Evolutionary conservation across 805 yeast genomes (phyloP).

Genomic region (Spathaspora arborariae): DNA sequence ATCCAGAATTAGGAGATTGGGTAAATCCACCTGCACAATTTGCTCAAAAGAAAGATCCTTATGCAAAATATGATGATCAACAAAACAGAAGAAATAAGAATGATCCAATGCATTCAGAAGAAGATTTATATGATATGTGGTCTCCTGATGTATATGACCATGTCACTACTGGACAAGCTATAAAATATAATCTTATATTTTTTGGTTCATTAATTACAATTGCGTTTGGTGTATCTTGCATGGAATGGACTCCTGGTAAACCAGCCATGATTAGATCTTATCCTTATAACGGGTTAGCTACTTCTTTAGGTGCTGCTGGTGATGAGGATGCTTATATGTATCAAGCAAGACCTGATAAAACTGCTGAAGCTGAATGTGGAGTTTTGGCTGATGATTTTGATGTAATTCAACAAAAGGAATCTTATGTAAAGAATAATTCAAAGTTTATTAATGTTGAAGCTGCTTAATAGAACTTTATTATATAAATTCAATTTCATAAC

Average conservation of each 20-base stretch:
- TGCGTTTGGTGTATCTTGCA: constrained; percentile 40
- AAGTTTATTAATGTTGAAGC: constrained; percentile 30
- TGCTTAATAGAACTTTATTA: not conserved
- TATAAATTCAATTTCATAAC: not conserved
- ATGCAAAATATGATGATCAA: constrained; percentile 70
- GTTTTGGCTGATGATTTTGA: constrained; percentile 30
- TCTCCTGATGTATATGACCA: constrained; percentile 71
- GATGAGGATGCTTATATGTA: constrained; percentile 42
- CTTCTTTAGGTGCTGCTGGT: constrained; percentile 63
- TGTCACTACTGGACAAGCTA: constrained; percentile 59
- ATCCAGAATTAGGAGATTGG: constrained; percentile 52
- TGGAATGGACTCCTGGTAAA: constrained; percentile 55
- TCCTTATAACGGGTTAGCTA: constrained; percentile 73
- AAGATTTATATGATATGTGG: constrained; percentile 80
- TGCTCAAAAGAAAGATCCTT: constrained; percentile 68
- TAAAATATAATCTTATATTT: constrained; percentile 53
- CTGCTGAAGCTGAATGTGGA: constrained; percentile 36
- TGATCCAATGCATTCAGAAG: constrained; percentile 68
- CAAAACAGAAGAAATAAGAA: constrained; percentile 76
- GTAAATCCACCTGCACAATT: constrained; percentile 56
- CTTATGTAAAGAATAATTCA: constrained; percentile 32
- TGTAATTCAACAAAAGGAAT: constrained; percentile 24
- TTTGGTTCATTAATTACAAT: constrained; percentile 38
- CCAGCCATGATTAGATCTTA: constrained; percentile 74
- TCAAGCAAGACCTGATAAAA: constrained; percentile 37